Evolutionary conservation across 305 asterid species (phyloP), one percentile per base, ranked within the genome.

Genomic region (Striga hermonthica): DNA sequence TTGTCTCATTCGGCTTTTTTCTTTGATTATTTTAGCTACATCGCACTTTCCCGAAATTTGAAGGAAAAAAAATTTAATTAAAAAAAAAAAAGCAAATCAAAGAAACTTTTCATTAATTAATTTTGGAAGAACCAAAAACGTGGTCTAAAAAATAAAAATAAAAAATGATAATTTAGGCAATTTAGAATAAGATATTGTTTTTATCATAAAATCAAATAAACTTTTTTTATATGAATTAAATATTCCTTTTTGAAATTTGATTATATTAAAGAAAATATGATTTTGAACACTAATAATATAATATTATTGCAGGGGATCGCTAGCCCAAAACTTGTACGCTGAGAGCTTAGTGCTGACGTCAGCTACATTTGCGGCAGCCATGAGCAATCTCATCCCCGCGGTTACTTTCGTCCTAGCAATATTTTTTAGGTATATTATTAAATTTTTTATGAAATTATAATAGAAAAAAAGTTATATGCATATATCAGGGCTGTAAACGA

Each of bases 261-360:
- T 54, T 48, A 14, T 53, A 53, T 50, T 50, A 47, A 14, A 50
- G 57, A 13, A 50, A 54, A 55, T 10, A 5, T 53, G 1, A 7
- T 5, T 16, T 39, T 54, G 7, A 14, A 10, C 50, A 43, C 10
- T n/a, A 5, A 40, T 40, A n/a, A 7, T 75, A n/a, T n/a, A n/a
- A n/a, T n/a, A n/a, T n/a, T n/a, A n/a, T n/a, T n/a, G 67, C 74
- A 83, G 88, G 60, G 86, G 84, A 69, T 72, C 86, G 28, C 10
- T 83, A 69, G 73, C 81, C 9, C 88, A 83, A 68, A 80, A 80
- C 70, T 40, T 83, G 48, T 80, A 72, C n/a, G 86, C 86, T 1
- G 40, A 62, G 72, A 78, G 84, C 67, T 70, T 80, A 45, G 79
- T 50, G 39, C 57, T 74, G 36, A 83, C 84, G 16, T 78, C 88